Percentiles rank a stretch among this genome's conserved stretches.
These are phyloP conservation scores for Adiantum capillusveneris DNA, from an alignment of 75 land plant species.

Conservation along the genomic window DNA sequence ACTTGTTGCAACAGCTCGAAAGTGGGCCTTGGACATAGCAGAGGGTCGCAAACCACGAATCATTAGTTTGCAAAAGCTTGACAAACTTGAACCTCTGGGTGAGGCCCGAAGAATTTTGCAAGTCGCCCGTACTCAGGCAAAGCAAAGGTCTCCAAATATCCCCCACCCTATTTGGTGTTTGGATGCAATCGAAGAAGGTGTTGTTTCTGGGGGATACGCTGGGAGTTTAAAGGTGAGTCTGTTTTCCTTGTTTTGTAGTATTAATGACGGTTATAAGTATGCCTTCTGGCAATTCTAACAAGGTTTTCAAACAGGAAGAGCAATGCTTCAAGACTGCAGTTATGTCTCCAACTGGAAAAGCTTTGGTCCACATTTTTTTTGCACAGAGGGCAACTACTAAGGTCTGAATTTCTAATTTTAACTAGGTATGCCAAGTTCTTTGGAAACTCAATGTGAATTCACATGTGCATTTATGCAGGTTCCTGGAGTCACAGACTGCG, in stretches of 20 bases:
- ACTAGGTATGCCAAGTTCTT: neutral
- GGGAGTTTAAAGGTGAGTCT: slow-evolving; percentile 66
- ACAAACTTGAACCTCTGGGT: slow-evolving; percentile 65
- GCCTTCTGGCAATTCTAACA: neutral
- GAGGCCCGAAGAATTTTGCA: slow-evolving; percentile 71
- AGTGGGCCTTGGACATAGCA: slow-evolving; percentile 88
- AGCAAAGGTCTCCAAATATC: slow-evolving; percentile 53
- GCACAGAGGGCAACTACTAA: slow-evolving; percentile 76
- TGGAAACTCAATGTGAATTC: neutral
- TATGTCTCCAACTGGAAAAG: slow-evolving; percentile 55
- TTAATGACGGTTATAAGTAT: neutral
- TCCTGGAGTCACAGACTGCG: slow-evolving; percentile 80
- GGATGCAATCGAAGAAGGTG: slow-evolving; percentile 90
- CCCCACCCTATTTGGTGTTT: slow-evolving; percentile 82
- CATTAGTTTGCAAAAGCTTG: slow-evolving; percentile 59
- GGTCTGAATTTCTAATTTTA: slow-evolving; percentile 28
- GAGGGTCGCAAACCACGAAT: slow-evolving; percentile 76
- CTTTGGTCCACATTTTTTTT: slow-evolving; percentile 79
- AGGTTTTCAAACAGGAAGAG: slow-evolving; percentile 69
- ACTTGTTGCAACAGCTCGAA: slow-evolving; percentile 51
- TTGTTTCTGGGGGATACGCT: slow-evolving; percentile 78
- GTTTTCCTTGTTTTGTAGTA: too few species aligned
- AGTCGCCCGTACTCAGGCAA: slow-evolving; percentile 61
- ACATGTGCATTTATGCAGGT: slow-evolving; percentile 43
- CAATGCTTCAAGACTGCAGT: slow-evolving; percentile 45